These are phyloP conservation scores for Cairneyella variabilis DNA, from an alignment of 495 filamentous ascomycete genomes.

Conservation along the genomic window DNA sequence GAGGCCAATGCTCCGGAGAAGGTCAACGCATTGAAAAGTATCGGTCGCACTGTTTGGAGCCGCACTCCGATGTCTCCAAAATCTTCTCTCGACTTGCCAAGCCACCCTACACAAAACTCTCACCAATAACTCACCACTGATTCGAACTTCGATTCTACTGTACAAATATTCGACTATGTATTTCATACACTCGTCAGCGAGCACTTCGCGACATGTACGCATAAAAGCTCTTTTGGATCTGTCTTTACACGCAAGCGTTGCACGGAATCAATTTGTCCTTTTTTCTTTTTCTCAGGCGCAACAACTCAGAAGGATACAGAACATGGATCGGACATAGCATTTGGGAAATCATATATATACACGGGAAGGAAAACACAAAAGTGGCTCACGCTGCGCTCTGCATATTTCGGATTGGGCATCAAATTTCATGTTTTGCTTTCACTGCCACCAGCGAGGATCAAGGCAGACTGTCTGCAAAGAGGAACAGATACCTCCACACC, in stretches of 20 bases:
- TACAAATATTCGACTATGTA: conserved; percentile 22
- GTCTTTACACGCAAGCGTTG: background rate
- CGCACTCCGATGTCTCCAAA: conserved; percentile 29
- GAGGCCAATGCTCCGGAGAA: conserved; percentile 24
- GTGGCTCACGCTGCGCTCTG: conserved; percentile 30
- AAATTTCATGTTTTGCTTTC: too few relatives aligned
- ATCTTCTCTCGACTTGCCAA: conserved; percentile 7
- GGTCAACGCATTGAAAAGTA: conserved; percentile 42
- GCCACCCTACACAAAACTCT: conserved; percentile 3
- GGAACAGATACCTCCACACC: too few relatives aligned
- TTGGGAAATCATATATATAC: conserved; percentile 20
- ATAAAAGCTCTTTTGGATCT: conserved; percentile 14
- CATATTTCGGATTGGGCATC: too few relatives aligned
- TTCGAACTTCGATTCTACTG: conserved; percentile 17
- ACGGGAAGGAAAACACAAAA: conserved; percentile 25
- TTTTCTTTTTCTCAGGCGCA: conserved; percentile 15
- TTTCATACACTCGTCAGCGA: conserved; percentile 6
- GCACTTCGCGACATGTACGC: conserved; percentile 11
- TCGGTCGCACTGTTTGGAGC: conserved; percentile 45
- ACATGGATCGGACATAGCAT: conserved; percentile 4
- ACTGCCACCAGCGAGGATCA: too few relatives aligned
- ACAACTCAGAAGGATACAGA: conserved; percentile 1
- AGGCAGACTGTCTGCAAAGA: too few relatives aligned
- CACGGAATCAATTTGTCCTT: conserved; percentile 1
- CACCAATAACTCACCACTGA: background rate